Evolutionary conservation across 164 flowering plant species (phyloP), one percentile per base, ranked within the genome.

Genomic region (Berberis vulgaris): DNA sequence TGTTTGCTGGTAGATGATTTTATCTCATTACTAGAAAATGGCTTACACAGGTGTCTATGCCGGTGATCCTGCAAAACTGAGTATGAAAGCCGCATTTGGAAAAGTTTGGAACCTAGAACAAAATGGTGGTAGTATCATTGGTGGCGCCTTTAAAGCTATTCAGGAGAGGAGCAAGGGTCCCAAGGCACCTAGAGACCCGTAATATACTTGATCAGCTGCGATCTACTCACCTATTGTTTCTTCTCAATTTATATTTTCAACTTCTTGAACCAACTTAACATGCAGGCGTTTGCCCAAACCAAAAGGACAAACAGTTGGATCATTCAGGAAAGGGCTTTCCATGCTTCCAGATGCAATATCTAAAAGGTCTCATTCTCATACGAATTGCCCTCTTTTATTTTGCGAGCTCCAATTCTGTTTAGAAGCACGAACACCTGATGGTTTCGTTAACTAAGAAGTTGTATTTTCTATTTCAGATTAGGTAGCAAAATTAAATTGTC

Each of bases 1-100:
- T 26, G 26, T 26, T 26, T 26, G 26, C 26, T 26, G 26, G 26
- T 26, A 26, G 26, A 26, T 26, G 26, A 26, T 26, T 26, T 26
- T 26, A 45, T 67, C 46, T 43, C 13, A 65, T 65, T 65, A 56
- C 43, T 42, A 26, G 2, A 1, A 49, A 50, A 58, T 62, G 61
- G 49, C 59, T 65, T 1, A 26, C 76, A 66, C 80, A 90, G 98
- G 96, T 75, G 97, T 94, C 68, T 91, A 94, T 85, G 98, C 98
- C 0, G 98, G 98, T 26, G 93, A 94, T 83, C 98, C 98, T 76
- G 78, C 98, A 62, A 88, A 86, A 69, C 68, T 88, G 70, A 94
- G 98, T 60, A 94, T 94, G 97, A 94, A 89, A 79, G 97, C 97
- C 45, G 97, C 98, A 62, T 94, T 94, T 80, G 98, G 89, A 54